Evolutionary conservation across 257 asterid genomes (phyloP), one percentile per base, ranked within the genome.

Genomic region (Orobanche coerulescens): DNA sequence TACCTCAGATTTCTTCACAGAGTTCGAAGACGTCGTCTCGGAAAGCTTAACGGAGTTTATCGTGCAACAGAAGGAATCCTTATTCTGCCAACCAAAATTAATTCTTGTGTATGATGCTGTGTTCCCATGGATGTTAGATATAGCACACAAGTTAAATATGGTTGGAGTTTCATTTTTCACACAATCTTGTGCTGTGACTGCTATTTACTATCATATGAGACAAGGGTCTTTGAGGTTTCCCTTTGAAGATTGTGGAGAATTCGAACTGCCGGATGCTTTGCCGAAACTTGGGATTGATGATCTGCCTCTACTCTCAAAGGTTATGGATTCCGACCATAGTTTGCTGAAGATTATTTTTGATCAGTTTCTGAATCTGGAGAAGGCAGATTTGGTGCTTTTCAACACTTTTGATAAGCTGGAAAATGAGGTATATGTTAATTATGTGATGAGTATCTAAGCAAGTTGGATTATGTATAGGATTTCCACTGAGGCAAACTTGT

Each of bases 341-440:
- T 23, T 70, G 7, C 8, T 54, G 44, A 49, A 11, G 6, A 13
- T 67, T 16, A n/a, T 70, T 14, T 60, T 46, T 12, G 43, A 22
- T 12, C 80, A 81, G 58, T 70, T 58, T 34, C 20, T 69, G 0
- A 71, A 78, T 61, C 36, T 75, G 28, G 71, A 66, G 1, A 19
- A 58, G 33, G 80, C 69, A 13, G 78, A 81, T 63, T 76, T 71
- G 60, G 51, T 73, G 12, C 66, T 78, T 1, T 71, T 81, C 73
- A 81, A 81, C 62, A 63, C 76, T 13, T 79, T 79, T 48, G 71
- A 78, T 40, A 58, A 31, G 31, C 40, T 78, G 43, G 84, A 78
- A 55, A 20, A 18, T 18, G 66, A 71, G 76, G 81, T 72, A 20
- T 42, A 22, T 40, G 18, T 40, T 13, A n/a, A n/a, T n/a, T n/a